Evolutionary conservation across 139 green algal genomes (phyloP).

Genomic region (Raphidocelis subcapitata): DNA sequence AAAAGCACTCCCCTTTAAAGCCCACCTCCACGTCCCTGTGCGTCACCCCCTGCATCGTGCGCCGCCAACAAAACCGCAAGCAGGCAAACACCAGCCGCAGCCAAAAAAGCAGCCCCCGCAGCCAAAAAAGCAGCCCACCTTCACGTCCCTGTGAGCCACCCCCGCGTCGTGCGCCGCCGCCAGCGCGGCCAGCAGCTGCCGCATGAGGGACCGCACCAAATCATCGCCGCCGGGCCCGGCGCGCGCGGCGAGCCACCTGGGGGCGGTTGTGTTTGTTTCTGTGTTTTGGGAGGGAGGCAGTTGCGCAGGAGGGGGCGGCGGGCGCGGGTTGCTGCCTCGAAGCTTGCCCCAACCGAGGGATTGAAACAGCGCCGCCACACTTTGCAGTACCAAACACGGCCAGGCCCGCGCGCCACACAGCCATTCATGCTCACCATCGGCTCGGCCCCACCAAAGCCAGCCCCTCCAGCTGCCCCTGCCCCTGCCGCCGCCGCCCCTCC

Average conservation of each 20-base stretch:
- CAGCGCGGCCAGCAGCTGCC: constrained; percentile 58
- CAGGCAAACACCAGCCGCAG: neutral
- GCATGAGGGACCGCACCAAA: constrained; percentile 44
- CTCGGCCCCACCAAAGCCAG: constrained; percentile 52
- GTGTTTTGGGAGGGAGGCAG: too few relatives aligned
- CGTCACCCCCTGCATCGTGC: too few relatives aligned
- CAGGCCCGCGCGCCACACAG: too few relatives aligned
- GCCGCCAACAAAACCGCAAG: neutral
- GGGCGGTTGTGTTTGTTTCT: too few relatives aligned
- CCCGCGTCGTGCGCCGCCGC: constrained; percentile 51
- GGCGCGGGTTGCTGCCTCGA: too few relatives aligned
- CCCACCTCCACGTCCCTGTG: too few relatives aligned
- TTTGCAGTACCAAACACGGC: too few relatives aligned
- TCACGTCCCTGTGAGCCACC: constrained; percentile 70
- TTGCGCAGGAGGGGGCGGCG: too few relatives aligned
- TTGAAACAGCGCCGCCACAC: too few relatives aligned
- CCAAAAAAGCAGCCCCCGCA: neutral
- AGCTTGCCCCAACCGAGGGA: too few relatives aligned
- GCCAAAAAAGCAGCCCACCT: constrained; percentile 73
- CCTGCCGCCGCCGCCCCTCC: constrained; percentile 1
- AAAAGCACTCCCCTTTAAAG: too few relatives aligned
- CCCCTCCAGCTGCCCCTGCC: neutral
- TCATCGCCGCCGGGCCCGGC: constrained; percentile 6
- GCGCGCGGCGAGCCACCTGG: constrained; percentile 50
- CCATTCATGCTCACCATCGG: too few relatives aligned